These are phyloP conservation scores for Salix purpurea DNA, from an alignment of 345 rosid species.

Conservation along the genomic window DNA sequence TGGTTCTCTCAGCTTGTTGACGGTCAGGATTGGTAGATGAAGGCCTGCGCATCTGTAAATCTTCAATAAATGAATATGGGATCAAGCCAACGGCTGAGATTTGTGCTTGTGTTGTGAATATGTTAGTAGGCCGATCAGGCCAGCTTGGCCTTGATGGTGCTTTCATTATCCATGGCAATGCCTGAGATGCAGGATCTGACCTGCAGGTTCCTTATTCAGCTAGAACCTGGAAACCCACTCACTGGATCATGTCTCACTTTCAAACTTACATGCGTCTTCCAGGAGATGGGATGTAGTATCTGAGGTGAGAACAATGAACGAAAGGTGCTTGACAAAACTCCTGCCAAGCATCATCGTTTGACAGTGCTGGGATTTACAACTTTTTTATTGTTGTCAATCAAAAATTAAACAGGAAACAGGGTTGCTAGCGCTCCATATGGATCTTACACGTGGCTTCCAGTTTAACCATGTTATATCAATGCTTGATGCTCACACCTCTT, in stretches of 20 bases:
- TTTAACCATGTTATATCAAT: background rate
- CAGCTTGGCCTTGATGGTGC: slow-evolving; percentile 55
- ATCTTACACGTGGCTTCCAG: background rate
- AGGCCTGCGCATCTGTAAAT: slow-evolving; percentile 44
- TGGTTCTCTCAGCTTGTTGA: slow-evolving; percentile 62
- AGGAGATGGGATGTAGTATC: slow-evolving; percentile 62
- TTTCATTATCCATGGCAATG: slow-evolving; percentile 54
- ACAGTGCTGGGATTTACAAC: background rate
- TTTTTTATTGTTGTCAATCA: no score
- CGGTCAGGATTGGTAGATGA: slow-evolving; percentile 49
- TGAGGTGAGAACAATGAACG: slow-evolving; percentile 50
- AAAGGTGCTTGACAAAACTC: slow-evolving; percentile 52
- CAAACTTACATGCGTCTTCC: slow-evolving; percentile 54
- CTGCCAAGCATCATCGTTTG: slow-evolving; percentile 14
- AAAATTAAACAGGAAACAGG: background rate
- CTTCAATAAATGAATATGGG: slow-evolving; percentile 33
- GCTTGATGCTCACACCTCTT: background rate
- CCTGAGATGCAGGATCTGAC: slow-evolving; percentile 55
- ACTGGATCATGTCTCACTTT: slow-evolving; percentile 55
- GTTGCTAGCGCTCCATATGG: background rate
- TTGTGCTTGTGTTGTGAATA: slow-evolving; percentile 63
- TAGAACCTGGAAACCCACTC: slow-evolving; percentile 71
- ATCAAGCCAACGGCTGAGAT: slow-evolving; percentile 53
- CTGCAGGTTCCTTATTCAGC: slow-evolving; percentile 42
- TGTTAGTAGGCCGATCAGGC: slow-evolving; percentile 51